Evolutionary conservation across 2,329 filamentous ascomycete genomes (phyloP).

Genomic region (Penicillium brevicompactum): DNA sequence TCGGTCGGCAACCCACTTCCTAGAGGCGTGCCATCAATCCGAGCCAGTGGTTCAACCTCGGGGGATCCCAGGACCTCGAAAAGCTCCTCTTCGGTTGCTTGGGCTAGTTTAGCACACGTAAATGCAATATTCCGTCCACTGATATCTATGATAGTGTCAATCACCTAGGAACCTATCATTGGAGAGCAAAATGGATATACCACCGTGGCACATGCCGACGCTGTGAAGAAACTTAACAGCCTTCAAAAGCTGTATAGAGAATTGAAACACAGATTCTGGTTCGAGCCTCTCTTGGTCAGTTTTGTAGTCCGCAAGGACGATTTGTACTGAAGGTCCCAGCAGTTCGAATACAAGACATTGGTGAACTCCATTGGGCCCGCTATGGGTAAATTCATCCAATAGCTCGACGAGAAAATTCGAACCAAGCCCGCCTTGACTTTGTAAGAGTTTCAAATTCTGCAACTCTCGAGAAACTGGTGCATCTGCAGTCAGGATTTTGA

Average conservation of each 20-base stretch:
- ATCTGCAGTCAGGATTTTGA: conserved; percentile 38
- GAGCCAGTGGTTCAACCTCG: conserved; percentile 19
- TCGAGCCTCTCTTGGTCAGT: conserved; percentile 21
- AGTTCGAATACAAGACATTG: conserved; percentile 38
- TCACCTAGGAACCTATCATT: background rate
- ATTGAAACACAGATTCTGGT: conserved; percentile 26
- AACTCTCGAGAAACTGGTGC: conserved; percentile 21
- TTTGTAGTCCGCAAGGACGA: conserved; percentile 25
- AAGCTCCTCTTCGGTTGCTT: conserved; percentile 18
- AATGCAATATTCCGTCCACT: conserved; percentile 33
- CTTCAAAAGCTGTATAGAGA: conserved; percentile 31
- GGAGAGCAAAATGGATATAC: conserved; percentile 18
- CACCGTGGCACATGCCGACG: conserved; percentile 33
- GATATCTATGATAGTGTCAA: conserved; percentile 24
- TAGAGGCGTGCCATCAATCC: conserved; percentile 24
- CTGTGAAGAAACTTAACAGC: conserved; percentile 31
- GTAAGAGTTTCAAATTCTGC: conserved; percentile 17
- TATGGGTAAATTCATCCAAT: conserved; percentile 32
- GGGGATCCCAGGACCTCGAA: conserved; percentile 21
- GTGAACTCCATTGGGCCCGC: conserved; percentile 39
- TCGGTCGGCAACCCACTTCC: conserved; percentile 23
- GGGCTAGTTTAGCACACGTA: conserved; percentile 15
- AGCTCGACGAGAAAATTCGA: conserved; percentile 31
- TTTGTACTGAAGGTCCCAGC: conserved; percentile 32
- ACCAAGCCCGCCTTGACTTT: conserved; percentile 12